Conservation (phyloP, 2,329 filamentous ascomycete genomes). For the Xenoacremonium recifei region DNA sequence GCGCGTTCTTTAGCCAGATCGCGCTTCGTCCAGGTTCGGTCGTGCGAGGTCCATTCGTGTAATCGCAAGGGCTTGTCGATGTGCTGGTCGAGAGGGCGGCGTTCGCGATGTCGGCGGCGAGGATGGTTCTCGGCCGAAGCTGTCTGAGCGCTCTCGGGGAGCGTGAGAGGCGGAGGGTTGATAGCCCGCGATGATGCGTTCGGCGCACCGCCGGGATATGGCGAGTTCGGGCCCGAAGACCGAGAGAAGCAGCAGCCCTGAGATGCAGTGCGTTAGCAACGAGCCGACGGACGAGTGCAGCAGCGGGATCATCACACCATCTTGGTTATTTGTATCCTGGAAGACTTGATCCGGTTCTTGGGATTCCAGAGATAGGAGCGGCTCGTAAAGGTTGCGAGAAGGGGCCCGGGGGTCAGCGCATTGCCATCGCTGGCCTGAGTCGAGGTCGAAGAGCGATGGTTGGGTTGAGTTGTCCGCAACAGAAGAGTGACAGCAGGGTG, state of each 20-base stretch:
- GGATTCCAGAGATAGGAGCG: too few relatives aligned
- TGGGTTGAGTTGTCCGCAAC: too few relatives aligned
- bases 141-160: constrained; percentile 27
- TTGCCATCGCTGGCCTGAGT: constrained; percentile 20
- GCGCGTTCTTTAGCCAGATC: constrained; percentile 68
- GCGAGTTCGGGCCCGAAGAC: constrained; percentile 50
- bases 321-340: constrained; percentile 10
- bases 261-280: constrained; percentile 15
- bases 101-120: constrained; percentile 34
- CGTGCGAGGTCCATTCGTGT: constrained; percentile 64
- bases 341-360: too few relatives aligned
- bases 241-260: constrained; percentile 62
- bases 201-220: constrained; percentile 48
- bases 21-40: constrained; percentile 66
- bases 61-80: constrained; percentile 68
- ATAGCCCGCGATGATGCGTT: constrained; percentile 54
- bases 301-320: constrained; percentile 16
- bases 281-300: background rate
- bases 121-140: constrained; percentile 18
- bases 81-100: constrained; percentile 56
- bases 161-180: constrained; percentile 40
- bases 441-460: constrained; percentile 3
- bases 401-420: constrained; percentile 6
- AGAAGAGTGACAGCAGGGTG: too few relatives aligned
- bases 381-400: background rate